Conservation (phyloP, 371 early-diverging fungal species). For the Mortierella sp. region DNA sequence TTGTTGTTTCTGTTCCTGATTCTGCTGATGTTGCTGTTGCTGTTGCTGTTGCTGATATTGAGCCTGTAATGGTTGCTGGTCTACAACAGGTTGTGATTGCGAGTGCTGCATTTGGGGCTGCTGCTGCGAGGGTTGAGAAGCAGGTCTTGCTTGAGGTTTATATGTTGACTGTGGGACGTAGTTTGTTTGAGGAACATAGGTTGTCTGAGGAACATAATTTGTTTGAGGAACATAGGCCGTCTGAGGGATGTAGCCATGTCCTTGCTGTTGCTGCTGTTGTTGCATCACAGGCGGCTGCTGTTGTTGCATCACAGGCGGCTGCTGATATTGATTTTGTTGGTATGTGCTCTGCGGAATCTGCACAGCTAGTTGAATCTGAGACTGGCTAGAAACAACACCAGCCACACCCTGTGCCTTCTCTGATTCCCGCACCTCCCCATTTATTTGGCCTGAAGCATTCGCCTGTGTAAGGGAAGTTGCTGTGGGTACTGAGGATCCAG, state of each 20-base stretch:
- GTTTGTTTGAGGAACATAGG: conserved; percentile 3
- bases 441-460: neutral
- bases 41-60: conserved; percentile 2
- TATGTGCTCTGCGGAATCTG: neutral
- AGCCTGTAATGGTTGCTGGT: neutral
- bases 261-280: conserved; percentile 11
- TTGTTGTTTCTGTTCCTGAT: neutral
- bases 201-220: conserved; percentile 9
- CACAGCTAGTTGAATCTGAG: conserved; percentile 3
- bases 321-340: neutral
- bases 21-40: neutral
- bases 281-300: conserved; percentile 1
- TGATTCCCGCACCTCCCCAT: neutral
- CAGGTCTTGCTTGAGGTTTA: conserved; percentile 5
- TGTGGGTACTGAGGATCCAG: neutral
- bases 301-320: neutral
- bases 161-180: conserved; percentile 11
- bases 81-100: neutral
- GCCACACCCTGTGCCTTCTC: neutral
- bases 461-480: neutral
- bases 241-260: conserved; percentile 1
- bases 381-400: neutral
- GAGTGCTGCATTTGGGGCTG: neutral
- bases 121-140: conserved; percentile 2
- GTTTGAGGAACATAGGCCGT: conserved; percentile 15